Evolutionary conservation across 2,329 filamentous ascomycete genomes (phyloP).

Genomic region (Talaromyces pinophilus): DNA sequence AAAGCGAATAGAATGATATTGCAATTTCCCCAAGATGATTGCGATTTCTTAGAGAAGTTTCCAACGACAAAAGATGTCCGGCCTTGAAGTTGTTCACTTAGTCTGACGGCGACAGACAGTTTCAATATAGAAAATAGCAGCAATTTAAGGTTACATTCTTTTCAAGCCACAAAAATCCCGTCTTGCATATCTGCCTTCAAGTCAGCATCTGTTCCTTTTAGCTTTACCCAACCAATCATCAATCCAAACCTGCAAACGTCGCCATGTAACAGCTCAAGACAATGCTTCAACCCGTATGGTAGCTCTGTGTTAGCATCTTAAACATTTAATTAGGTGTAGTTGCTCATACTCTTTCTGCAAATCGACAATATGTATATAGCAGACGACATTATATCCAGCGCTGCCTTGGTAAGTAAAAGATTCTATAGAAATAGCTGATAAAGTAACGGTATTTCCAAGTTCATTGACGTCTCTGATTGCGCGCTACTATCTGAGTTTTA

Average conservation of each 20-base stretch:
- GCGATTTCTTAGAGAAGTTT: not conserved
- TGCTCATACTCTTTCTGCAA: not conserved
- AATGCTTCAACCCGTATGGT: not conserved
- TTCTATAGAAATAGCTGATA: not conserved
- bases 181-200: not conserved
- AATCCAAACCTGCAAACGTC: not conserved
- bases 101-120: not conserved
- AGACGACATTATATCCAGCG: not conserved
- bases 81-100: not conserved
- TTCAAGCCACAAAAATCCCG: not conserved
- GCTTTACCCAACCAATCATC: not conserved
- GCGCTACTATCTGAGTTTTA: not conserved
- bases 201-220: not conserved
- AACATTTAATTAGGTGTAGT: not conserved
- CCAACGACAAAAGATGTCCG: not conserved
- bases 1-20: not conserved
- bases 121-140: not conserved
- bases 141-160: not conserved
- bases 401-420: not conserved
- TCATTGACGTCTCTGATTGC: not conserved
- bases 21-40: not conserved
- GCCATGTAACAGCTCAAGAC: not conserved
- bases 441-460: not conserved
- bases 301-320: not conserved
- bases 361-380: not conserved